A percentile compares a stretch with the other conserved stretches of the same genome.
phyloP scores from a whole-genome alignment of 129 eudicot genomes.

The Ambrosia trifida region DNA sequence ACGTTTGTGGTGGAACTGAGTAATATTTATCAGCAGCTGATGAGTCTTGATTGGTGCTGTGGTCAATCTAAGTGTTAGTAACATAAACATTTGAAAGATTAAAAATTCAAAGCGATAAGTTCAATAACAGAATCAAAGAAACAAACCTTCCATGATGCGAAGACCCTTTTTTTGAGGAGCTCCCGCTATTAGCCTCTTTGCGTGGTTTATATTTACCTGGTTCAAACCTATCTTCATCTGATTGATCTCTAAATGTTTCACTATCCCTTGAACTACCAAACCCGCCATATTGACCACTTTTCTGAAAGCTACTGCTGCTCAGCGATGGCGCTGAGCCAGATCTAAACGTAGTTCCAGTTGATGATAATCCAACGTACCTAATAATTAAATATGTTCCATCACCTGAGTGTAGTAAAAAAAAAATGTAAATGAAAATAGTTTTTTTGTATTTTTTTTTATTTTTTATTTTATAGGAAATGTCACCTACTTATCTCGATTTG shows the following conservation, averaged over 20 bases:
- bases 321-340: slow-evolving; percentile 67
- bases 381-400: slow-evolving; percentile 20
- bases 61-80: slow-evolving; percentile 23
- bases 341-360: slow-evolving; percentile 80
- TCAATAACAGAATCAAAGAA: neutral
- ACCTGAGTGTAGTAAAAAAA: slow-evolving; percentile 10
- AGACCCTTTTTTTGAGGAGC: slow-evolving; percentile 49
- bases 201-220: slow-evolving; percentile 52
- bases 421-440: slow-evolving; percentile 2
- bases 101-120: slow-evolving; percentile 8
- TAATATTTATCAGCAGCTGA: slow-evolving; percentile 48
- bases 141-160: slow-evolving; percentile 63
- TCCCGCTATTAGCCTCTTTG: slow-evolving; percentile 32
- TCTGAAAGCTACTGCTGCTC: slow-evolving; percentile 55
- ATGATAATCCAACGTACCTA: slow-evolving; percentile 92
- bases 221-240: slow-evolving; percentile 66
- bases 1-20: slow-evolving; percentile 50
- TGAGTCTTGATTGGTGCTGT: slow-evolving; percentile 62
- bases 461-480: neutral
- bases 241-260: slow-evolving; percentile 57
- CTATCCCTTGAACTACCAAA: slow-evolving; percentile 61
- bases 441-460: too few species aligned
- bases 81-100: neutral
- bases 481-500: slow-evolving; percentile 87
- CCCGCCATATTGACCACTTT: slow-evolving; percentile 72